Conservation (phyloP, 1,284 basidiomycete genomes). For the Xerocomus amazonicus region DNA sequence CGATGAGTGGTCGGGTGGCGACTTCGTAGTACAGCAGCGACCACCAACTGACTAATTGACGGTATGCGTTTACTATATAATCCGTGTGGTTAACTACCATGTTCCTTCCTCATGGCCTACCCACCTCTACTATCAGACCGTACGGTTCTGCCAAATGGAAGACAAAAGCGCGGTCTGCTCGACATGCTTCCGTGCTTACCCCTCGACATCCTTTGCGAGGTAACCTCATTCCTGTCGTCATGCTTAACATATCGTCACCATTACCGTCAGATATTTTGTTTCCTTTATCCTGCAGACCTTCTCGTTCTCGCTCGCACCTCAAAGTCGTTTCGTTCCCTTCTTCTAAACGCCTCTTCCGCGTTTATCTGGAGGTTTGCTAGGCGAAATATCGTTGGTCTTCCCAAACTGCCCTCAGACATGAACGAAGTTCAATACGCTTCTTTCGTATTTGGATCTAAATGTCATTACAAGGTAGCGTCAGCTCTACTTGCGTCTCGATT, state of each 20-base stretch:
- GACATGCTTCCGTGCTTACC: conserved; percentile 22
- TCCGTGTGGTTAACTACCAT: neutral
- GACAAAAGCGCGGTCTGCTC: conserved; percentile 23
- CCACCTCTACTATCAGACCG: neutral
- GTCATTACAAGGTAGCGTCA: conserved; percentile 24
- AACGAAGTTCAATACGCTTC: conserved; percentile 34
- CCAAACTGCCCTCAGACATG: conserved; percentile 31
- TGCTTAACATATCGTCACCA: neutral
- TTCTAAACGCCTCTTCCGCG: conserved; percentile 22
- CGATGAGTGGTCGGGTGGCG: neutral
- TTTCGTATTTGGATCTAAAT: conserved; percentile 31
- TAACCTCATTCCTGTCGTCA: neutral
- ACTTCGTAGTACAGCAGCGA: neutral
- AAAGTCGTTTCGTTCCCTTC: conserved; percentile 26
- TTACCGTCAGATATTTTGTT: conserved; percentile 26
- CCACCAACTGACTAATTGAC: neutral
- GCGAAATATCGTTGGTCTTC: conserved; percentile 23
- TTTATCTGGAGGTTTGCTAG: conserved; percentile 32
- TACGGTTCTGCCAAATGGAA: neutral
- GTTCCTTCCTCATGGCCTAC: conserved; percentile 12
- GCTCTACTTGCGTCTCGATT: neutral
- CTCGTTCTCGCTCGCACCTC: conserved; percentile 31
- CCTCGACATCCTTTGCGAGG: conserved; percentile 29
- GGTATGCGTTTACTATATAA: neutral
- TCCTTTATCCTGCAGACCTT: conserved; percentile 29